Evolutionary conservation across 352 stramenopile species (phyloP), one percentile per base, ranked within the genome.

Genomic region (Globisporangium solare): DNA sequence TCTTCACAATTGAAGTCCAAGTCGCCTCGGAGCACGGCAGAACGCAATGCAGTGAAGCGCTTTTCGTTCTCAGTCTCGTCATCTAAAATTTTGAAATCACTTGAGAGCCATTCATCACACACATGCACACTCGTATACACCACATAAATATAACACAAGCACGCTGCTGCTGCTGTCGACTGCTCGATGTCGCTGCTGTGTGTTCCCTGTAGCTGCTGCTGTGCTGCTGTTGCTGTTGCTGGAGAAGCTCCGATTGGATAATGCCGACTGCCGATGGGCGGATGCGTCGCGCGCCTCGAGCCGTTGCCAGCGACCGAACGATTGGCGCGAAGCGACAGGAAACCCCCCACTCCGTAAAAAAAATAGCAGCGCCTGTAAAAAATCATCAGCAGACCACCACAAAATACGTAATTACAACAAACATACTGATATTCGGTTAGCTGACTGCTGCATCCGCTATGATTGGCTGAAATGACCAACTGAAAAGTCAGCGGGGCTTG

Each of bases 81-180:
- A 94, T 94, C 84, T 94, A 82, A 86, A 83, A 80, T 81, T 63
- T 54, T 91, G 70, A 82, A 92, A 94, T 94, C 84, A 94, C 67
- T 77, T 93, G 83, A 93, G 75, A 71, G 60, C 48, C 53, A 54
- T 27, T 22, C 15, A 24, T 22, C 43, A 53, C 47, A 54, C 27
- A 53, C 46, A 43, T 21, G 50, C 46, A 43, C 1, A n/a, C 24
- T 42, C 47, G 51, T 20, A 11, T 10, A 53, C 21, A 58, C n/a
- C n/a, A n/a, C n/a, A n/a, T n/a, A n/a, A n/a, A 46, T 22, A 51
- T 43, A 14, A 51, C 1, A 58, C 18, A 35, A 54, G 22, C 20
- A 7, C 51, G 20, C 37, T 35, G n/a, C n/a, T 51, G 47, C 24
- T 22, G 56, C n/a, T 52, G 47, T 18, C 42, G 32, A 27, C 18